Percentiles rank a stretch among this genome's conserved stretches.
phyloP scores from a whole-genome alignment of 1,284 basidiomycete genomes.

The Earliella scabrosa region DNA sequence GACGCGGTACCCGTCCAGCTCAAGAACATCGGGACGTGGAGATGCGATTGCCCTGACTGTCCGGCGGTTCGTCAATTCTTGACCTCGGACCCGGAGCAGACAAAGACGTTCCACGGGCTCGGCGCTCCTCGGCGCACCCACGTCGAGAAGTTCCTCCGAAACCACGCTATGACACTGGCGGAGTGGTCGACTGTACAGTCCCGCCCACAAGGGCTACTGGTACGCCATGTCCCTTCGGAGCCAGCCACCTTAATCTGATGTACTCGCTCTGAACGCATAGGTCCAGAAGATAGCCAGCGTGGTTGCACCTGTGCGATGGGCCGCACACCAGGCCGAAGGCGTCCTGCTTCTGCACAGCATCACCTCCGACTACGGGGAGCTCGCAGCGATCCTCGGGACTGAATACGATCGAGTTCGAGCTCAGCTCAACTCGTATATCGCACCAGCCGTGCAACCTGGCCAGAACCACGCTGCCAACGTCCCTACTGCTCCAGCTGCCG shows the following conservation, averaged over 20 bases:
- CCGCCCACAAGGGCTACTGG: constrained; percentile 3
- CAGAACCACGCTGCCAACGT: too few species aligned
- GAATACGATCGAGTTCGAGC: neutral
- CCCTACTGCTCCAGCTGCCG: too few species aligned
- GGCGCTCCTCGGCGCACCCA: constrained; percentile 6
- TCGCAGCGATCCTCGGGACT: neutral
- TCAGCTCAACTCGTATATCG: too few species aligned
- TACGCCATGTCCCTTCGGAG: neutral
- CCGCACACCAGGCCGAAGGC: constrained; percentile 1
- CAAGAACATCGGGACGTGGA: constrained; percentile 2
- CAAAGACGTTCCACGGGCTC: neutral
- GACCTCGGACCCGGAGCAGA: neutral
- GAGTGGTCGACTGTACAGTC: neutral
- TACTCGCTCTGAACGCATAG: neutral
- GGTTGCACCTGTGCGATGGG: constrained; percentile 5
- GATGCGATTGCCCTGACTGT: constrained; percentile 5
- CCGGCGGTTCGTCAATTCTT: neutral
- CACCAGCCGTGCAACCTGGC: too few species aligned
- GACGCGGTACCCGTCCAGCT: neutral
- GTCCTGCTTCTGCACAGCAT: neutral
- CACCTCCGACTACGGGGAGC: neutral
- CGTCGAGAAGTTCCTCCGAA: constrained; percentile 6
- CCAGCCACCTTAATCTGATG: neutral
- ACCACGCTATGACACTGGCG: neutral
- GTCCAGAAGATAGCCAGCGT: constrained; percentile 1